Evolutionary conservation across 768 basidiomycete genomes (phyloP), one percentile per base, ranked within the genome.

Genomic region (Panaeolus cyanescens): DNA sequence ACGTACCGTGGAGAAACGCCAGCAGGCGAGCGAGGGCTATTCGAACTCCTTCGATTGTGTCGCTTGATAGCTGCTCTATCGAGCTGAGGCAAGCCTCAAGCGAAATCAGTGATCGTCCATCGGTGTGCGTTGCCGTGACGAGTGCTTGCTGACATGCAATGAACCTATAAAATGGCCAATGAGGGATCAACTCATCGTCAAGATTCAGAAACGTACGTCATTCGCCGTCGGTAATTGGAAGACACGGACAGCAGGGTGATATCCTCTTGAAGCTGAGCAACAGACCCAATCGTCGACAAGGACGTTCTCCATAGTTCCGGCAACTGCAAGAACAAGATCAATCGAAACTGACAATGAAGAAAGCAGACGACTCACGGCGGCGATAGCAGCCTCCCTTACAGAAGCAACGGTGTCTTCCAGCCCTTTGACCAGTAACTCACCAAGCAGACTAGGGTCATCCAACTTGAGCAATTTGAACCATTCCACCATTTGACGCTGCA

Each of bases 1-100:
- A 77, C 85, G 70, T 74, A 91, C 90, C 82, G 65, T 76, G 79
- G 30, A 87, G 71, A 54, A 74, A 67, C 54, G 85, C 85, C 39
- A 88, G 74, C 50, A 93, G 82, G 54, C 94, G 84, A n/a, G 95
- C 89, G 2, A 94, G 81, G 6, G 87, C 90, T 59, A 97, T 93
- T 50, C 94, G 84, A 32, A 97, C 94, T 62, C 93, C 95, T 55
- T 91, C 80, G 12, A 96, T 87, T 33, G 70, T 68, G 69, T 98
- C 96, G 32, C 77, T 70, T 4, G 85, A 83, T 39, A 96, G 79
- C 42, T 70, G 67, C 28, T 78, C 73, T 19, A 96, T 73, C n/a
- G 79, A 74, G 59, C 78, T 71, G 75, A 92, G 83, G 62, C 87
- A 83, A 64, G 70, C 74, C 64, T 78, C 81, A 59, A 74, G 73